Conservation (phyloP, 768 basidiomycete genomes). For the Phaeolepiota aurea region DNA sequence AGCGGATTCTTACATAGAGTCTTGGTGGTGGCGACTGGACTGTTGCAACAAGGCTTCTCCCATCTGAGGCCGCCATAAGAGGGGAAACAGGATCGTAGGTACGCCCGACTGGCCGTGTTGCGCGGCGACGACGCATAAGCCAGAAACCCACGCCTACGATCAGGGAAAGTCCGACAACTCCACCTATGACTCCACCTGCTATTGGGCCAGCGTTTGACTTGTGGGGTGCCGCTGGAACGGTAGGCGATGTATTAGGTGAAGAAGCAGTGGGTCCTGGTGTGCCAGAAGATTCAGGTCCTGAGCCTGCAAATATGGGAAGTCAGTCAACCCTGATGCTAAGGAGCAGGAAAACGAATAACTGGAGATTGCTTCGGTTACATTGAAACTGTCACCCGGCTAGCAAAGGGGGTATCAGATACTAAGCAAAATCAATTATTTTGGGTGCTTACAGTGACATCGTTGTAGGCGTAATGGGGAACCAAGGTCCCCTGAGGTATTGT, state of each 20-base stretch:
- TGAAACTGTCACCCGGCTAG: slow-evolving; percentile 23
- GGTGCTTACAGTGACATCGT: slow-evolving; percentile 28
- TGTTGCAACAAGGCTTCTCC: slow-evolving; percentile 11
- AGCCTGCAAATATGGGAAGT: no score
- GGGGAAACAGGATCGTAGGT: slow-evolving; percentile 15
- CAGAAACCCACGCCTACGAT: slow-evolving; percentile 22
- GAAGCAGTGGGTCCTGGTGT: slow-evolving; percentile 15
- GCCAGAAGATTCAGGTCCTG: slow-evolving; percentile 29
- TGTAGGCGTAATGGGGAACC: slow-evolving; percentile 44
- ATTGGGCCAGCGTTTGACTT: slow-evolving; percentile 33
- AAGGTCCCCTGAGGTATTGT: slow-evolving; percentile 30
- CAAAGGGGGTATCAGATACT: no score
- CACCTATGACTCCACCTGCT: slow-evolving; percentile 57
- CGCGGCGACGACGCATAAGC: slow-evolving; percentile 18
- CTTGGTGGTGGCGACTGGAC: slow-evolving; percentile 18
- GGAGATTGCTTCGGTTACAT: slow-evolving; percentile 19
- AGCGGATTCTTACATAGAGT: slow-evolving; percentile 26
- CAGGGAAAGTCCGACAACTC: slow-evolving; percentile 35
- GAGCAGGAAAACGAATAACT: slow-evolving; percentile 13
- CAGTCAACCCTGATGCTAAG: not conserved
- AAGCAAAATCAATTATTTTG: not conserved
- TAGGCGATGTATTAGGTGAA: slow-evolving; percentile 5
- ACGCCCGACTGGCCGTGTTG: slow-evolving; percentile 2
- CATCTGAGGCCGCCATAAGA: slow-evolving; percentile 7
- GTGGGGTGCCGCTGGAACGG: slow-evolving; percentile 11